Conservation (phyloP, 2,329 filamentous ascomycete genomes). For the Trichoderma endophyticum region DNA sequence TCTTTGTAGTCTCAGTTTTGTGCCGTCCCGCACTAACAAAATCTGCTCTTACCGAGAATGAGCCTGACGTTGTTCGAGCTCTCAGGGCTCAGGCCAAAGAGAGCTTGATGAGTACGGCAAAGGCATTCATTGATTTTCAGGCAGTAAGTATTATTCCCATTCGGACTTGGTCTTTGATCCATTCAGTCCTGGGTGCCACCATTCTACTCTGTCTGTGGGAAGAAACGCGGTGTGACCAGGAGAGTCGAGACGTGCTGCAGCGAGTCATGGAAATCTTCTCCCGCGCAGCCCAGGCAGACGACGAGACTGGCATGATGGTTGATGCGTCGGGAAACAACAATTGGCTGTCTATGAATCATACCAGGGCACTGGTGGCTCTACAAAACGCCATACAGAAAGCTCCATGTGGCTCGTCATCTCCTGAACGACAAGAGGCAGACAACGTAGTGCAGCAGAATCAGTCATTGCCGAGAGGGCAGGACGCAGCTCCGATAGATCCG, state of each 20-base stretch:
- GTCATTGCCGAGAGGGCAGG: not conserved
- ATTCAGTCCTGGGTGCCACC: conserved; percentile 2
- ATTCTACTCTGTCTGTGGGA: conserved; percentile 16
- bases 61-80: not conserved
- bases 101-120: conserved; percentile 6
- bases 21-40: conserved; percentile 3
- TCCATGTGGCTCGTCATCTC: not conserved
- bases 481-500: not conserved
- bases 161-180: conserved; percentile 15
- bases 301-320: conserved; percentile 4
- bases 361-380: conserved; percentile 3
- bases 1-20: not conserved
- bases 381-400: conserved; percentile 4
- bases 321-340: not conserved
- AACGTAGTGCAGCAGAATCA: not conserved
- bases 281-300: conserved; percentile 7
- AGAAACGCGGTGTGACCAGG: conserved; percentile 5
- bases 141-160: conserved; percentile 10
- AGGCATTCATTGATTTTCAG: conserved; percentile 13
- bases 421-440: not conserved
- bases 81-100: conserved; percentile 9
- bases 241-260: conserved; percentile 13
- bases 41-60: not conserved
- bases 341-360: conserved; percentile 14
- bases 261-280: conserved; percentile 11